Base-by-base conservation (phyloP, 306 rosid species). In the Fagus crenata region DNA sequence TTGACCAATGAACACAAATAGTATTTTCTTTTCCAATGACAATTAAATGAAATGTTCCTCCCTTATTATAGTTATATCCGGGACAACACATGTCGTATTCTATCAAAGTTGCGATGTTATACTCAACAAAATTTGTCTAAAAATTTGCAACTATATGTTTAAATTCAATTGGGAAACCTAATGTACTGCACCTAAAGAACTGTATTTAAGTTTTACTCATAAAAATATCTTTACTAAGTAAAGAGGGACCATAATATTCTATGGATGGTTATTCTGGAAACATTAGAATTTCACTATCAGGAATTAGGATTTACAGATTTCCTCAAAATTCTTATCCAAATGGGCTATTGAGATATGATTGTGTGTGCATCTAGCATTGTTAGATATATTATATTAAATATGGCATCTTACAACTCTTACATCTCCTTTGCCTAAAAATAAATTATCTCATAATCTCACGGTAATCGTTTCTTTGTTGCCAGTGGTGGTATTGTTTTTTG, bases 401-500 rank as follows among this genome's bases (percentile, higher is more conserved):
- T 35, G 69, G 41, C 36, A 35, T 63, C 40, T 63, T 13, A 14
- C 11, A 5, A 58, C 36, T 28, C 49, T n/a, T 39, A 37, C 14
- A 39, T n/a, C 15, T 39, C 49, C 42, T 39, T 65, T 3, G 6
- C 31, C 31, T 7, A 39, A 1, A 6, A 65, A 7, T 65, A 7
- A 4, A 17, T 65, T 71, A 42, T 67, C 53, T 67, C 51, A 7
- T 74, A 53, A 60, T 81, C 80, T 64, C 78, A 71, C 73, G 64
- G 56, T 74, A n/a, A 56, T 60, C 60, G 40, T 51, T 59, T 58
- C 11, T 73, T 22, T 73, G 42, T 75, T 82, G n/a, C 87, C 90
- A 95, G 99, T 75, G 99, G 99, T 28, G 99, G 98, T 73, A 76
- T 92, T 88, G 91, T 96, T 41, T 89, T 82, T 71, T 96, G 99